phyloP scores from a whole-genome alignment of 345 rosid genomes.

The Cochlearia excelsa region DNA sequence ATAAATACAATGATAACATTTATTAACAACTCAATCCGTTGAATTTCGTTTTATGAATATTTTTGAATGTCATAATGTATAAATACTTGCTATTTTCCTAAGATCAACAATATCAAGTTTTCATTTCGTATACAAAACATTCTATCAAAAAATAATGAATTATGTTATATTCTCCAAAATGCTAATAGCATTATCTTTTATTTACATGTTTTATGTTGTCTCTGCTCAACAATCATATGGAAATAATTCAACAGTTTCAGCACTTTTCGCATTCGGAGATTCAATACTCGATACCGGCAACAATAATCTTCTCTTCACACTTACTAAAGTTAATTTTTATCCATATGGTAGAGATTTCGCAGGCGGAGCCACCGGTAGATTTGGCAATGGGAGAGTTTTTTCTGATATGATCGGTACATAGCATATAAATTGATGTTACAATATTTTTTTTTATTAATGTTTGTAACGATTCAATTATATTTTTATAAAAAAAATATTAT shows the following conservation, averaged over 20 bases:
- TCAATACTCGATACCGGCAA: slow-evolving; percentile 68
- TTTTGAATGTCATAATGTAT: background rate
- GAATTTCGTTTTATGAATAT: background rate
- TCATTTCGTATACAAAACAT: background rate
- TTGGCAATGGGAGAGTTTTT: slow-evolving; percentile 56
- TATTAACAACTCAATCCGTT: background rate
- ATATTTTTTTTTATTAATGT: no score
- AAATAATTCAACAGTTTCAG: slow-evolving; percentile 16
- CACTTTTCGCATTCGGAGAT: slow-evolving; percentile 49
- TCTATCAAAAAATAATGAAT: slow-evolving; percentile 3
- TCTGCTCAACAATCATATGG: slow-evolving; percentile 21
- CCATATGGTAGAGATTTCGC: slow-evolving; percentile 60
- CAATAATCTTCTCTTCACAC: slow-evolving; percentile 41
- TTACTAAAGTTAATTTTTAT: slow-evolving; percentile 41
- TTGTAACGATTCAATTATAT: background rate
- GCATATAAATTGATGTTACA: no score
- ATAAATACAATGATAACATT: no score
- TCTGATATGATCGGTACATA: slow-evolving; percentile 49
- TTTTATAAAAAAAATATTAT: background rate
- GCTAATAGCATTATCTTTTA: slow-evolving; percentile 1
- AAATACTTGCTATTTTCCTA: background rate
- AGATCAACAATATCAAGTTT: background rate
- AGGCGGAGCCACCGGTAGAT: slow-evolving; percentile 62
- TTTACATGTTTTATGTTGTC: slow-evolving; percentile 19
- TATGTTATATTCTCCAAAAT: slow-evolving; percentile 10